Base-by-base conservation (phyloP, 2,329 filamentous ascomycete genomes). In the Calycina herbarum region DNA sequence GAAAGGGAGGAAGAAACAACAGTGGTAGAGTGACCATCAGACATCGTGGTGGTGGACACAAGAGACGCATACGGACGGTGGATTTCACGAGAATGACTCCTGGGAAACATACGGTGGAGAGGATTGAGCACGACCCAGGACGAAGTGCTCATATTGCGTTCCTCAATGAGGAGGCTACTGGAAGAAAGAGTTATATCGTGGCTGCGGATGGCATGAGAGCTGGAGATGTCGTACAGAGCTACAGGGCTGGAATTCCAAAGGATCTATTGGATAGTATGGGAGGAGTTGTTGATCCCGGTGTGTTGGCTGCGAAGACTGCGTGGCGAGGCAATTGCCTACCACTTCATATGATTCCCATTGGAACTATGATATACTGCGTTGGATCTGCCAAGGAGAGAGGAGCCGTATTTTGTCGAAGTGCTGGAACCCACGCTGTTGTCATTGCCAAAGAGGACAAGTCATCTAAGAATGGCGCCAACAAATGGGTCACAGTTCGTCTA, bases 111-210 rank as follows among this genome's bases (percentile, higher is more conserved):
- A 79, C 89, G 17, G 94, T 99, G 63, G 94, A 98, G 76, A 88
- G 95, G 67, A 95, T 99, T 74, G 95, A 99, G 78, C 94, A 98
- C 78, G 96, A 99, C 74, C 95, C 95, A 0, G 93, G 93, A 70
- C 90, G 95, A 61, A 96, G 89, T 73, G 93, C 94, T 15, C 95
- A 99, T 77, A 94, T 99, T 78, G 95, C 95, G 5, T 84, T 99
- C 64, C 75, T 97, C 59, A 93, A 88, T 60, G 88, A 91, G 73
- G 82, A 93, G 70, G 85, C 87, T 59, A 94, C 90, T 0, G 86
- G 88, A 13, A 85, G 85, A 71, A 89, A 95, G 80, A 92, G 89
- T 70, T 99, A 99, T 78, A 96, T 99, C 70, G 83, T 99, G 66
- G 95, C 95, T n/a, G 87, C 95, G 0, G 95, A 99, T 72, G 95